Conservation (phyloP, 2,329 filamentous ascomycete species). For the Venturia aucupariae region DNA sequence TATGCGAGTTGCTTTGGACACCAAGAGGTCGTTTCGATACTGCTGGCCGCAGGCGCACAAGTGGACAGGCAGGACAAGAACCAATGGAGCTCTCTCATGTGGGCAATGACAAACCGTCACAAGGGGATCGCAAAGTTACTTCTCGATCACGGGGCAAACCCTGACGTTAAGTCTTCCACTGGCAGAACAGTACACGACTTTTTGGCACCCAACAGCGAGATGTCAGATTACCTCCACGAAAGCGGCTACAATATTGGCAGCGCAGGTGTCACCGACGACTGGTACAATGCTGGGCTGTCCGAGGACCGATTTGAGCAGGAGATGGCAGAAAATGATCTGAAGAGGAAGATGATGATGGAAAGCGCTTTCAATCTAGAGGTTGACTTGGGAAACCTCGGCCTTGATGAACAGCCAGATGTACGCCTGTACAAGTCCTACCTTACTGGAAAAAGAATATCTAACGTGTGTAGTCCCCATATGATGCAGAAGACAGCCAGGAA, state of each 20-base stretch:
- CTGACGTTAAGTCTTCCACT: conserved; percentile 88
- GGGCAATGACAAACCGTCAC: conserved; percentile 98
- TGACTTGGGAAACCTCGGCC: conserved; percentile 86
- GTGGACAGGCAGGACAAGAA: conserved; percentile 94
- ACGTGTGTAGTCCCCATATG: conserved; percentile 52
- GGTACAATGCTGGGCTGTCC: conserved; percentile 84
- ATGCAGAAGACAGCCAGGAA: conserved; percentile 82
- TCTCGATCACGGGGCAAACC: conserved; percentile 88
- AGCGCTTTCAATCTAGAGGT: conserved; percentile 95
- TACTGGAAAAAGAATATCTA: background rate
- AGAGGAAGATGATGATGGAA: conserved; percentile 97
- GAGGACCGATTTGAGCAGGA: conserved; percentile 96
- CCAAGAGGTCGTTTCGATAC: conserved; percentile 72
- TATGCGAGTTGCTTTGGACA: conserved; percentile 99
- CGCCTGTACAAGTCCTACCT: background rate
- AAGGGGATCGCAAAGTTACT: conserved; percentile 91
- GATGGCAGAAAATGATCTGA: conserved; percentile 91
- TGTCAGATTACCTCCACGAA: conserved; percentile 89
- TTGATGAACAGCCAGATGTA: conserved; percentile 91
- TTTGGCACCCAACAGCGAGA: conserved; percentile 87
- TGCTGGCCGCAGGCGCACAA: conserved; percentile 76
- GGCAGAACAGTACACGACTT: conserved; percentile 95
- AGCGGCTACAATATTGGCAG: conserved; percentile 86
- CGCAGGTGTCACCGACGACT: conserved; percentile 74
- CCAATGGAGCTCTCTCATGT: conserved; percentile 97